Conservation (phyloP, 495 filamentous ascomycete species). For the Aspergillus affinis region DNA sequence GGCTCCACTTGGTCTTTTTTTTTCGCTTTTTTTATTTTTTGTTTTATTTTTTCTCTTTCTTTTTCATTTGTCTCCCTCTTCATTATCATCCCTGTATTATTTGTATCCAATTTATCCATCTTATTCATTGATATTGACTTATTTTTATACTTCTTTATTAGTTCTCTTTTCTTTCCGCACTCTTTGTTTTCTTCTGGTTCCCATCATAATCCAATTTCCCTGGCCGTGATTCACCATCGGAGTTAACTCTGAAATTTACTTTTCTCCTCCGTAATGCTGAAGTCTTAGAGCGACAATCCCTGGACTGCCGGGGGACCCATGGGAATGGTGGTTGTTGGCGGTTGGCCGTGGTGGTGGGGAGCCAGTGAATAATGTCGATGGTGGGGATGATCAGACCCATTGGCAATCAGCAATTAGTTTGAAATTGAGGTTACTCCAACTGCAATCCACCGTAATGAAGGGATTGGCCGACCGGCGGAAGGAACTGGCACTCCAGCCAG, state of each 20-base stretch:
- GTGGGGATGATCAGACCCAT: constrained; percentile 27
- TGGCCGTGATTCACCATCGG: no score
- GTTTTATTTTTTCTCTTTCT: constrained; percentile 5
- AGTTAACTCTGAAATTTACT: not conserved
- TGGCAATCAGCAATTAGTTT: constrained; percentile 10
- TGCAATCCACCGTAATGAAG: no score
- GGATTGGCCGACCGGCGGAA: constrained; percentile 10
- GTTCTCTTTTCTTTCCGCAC: not conserved
- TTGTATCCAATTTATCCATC: not conserved
- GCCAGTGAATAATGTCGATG: constrained; percentile 16
- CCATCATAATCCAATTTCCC: not conserved
- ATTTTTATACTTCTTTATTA: constrained; percentile 2
- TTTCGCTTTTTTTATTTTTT: constrained; percentile 8
- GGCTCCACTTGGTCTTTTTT: constrained; percentile 16
- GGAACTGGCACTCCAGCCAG: constrained; percentile 13
- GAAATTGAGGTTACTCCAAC: constrained; percentile 8
- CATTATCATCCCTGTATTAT: no score
- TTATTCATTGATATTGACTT: constrained; percentile 7
- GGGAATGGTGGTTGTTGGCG: constrained; percentile 9
- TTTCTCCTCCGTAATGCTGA: not conserved
- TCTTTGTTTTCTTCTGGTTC: constrained; percentile 2
- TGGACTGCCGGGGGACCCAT: constrained; percentile 9
- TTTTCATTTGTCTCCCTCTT: no score
- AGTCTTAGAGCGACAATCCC: constrained; percentile 16
- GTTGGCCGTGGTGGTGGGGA: constrained; percentile 4